Evolutionary conservation across 2,329 filamentous ascomycete genomes (phyloP), one percentile per base, ranked within the genome.

Genomic region (Phyllosticta paracitricarpa): DNA sequence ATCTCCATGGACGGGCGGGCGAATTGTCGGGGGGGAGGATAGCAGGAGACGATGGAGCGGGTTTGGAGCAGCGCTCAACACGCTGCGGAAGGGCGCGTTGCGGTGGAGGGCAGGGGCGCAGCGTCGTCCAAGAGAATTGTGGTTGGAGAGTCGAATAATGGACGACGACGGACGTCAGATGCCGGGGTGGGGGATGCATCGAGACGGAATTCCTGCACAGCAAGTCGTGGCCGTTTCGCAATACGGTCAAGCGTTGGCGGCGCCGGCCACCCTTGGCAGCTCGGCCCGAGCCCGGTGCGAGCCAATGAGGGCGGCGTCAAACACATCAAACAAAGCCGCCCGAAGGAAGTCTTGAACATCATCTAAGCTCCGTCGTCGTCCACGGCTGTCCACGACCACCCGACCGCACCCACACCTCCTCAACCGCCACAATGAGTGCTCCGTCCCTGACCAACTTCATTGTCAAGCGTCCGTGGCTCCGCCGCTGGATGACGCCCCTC

Each of bases 381-480:
- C 19, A 22, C 19, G 19, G 19, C 19, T 1, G 19, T 8, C 61
- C 52, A 51, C 56, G 51, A 48, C 26, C 61, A 53, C 53, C 63
- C 24, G 3, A 40, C 58, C 58, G 57, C 58, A 55, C 55, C 67
- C 64, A 14, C 61, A 40, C 58, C 59, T 61, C 52, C 57, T 28
- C 40, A 58, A 60, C 67, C 71, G 68, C 68, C 68, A 74, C 73
- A 75, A 89, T 90, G 87, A 87, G 86, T 75, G 83, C 84, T 72
- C 84, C 84, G 66, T 87, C 81, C 72, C 82, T 91, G 77, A 84
- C 88, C 71, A 88, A 84, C 69, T 92, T 85, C 74, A 84, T 97
- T 73, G 74, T 85, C 74, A 88, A 88, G 82, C 87, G 91, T 72
- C 92, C 93, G 68, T 96, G 89, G 89, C 85, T 97, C 73, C 80